Evolutionary conservation across 148 eudicot genomes (phyloP).

Genomic region (Drosera capensis): DNA sequence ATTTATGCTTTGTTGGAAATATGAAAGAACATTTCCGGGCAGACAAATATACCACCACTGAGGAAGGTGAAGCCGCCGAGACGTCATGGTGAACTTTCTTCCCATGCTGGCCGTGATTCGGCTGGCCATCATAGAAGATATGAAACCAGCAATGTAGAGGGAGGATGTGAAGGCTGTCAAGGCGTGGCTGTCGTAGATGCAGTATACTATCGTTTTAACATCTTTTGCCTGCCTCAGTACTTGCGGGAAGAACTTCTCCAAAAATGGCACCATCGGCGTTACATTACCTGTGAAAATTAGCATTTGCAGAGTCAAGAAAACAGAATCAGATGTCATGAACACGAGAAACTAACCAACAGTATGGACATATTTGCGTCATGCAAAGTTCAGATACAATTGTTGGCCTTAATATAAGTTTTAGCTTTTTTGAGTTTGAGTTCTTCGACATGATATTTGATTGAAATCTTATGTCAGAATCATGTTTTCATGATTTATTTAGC

Average conservation of each 20-base stretch:
- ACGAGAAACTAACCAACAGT: no score
- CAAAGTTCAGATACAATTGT: no score
- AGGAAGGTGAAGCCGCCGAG: conserved; percentile 9
- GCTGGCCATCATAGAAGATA: conserved; percentile 9
- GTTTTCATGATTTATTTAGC: no score
- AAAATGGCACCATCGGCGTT: conserved; percentile 11
- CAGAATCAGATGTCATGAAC: no score
- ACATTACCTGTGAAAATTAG: conserved; percentile 2
- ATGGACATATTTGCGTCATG: no score
- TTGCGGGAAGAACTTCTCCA: conserved; percentile 12
- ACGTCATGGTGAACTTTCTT: conserved; percentile 3
- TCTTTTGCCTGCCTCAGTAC: conserved; percentile 2
- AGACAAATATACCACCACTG: conserved; percentile 2
- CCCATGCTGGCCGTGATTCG: background rate
- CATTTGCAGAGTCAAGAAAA: background rate
- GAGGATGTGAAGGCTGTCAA: conserved; percentile 13
- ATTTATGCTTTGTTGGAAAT: no score
- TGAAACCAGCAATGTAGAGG: conserved; percentile 14
- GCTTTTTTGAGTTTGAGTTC: no score
- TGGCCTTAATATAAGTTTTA: no score
- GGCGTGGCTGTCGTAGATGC: conserved; percentile 8
- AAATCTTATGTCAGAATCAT: no score
- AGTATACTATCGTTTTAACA: background rate
- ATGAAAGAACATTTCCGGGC: no score
- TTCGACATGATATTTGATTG: no score